These are phyloP conservation scores for Apiospora kogelbergensis DNA, from an alignment of 2,329 filamentous ascomycete species.

Conservation along the genomic window DNA sequence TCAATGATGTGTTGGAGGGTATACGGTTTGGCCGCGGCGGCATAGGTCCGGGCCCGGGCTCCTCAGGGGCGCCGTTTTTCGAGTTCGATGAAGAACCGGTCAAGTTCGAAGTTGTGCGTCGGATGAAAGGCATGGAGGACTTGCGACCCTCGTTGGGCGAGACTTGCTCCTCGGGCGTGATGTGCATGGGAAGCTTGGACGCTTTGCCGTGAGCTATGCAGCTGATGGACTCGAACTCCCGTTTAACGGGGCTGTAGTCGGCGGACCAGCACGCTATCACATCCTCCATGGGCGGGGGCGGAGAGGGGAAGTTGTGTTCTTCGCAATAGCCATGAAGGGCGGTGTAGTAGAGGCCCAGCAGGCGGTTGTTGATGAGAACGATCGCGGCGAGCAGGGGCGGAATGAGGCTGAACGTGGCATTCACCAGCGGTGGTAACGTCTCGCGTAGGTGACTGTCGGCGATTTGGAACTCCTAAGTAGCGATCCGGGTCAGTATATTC, in stretches of 20 bases:
- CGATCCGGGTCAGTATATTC: slow-evolving; percentile 3
- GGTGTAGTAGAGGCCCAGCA: slow-evolving; percentile 79
- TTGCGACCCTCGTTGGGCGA: slow-evolving; percentile 23
- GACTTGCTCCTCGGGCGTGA: slow-evolving; percentile 30
- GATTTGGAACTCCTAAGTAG: slow-evolving; percentile 64
- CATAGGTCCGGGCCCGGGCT: slow-evolving; percentile 22
- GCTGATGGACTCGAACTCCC: slow-evolving; percentile 64
- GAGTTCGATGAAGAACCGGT: slow-evolving; percentile 29
- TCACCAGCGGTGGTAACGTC: slow-evolving; percentile 69
- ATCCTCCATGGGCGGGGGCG: slow-evolving; percentile 70
- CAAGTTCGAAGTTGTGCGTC: slow-evolving; percentile 43
- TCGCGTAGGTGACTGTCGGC: slow-evolving; percentile 74
- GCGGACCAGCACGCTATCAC: slow-evolving; percentile 67
- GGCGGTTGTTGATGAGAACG: slow-evolving; percentile 73
- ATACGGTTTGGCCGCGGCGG: slow-evolving; percentile 37
- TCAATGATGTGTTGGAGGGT: slow-evolving; percentile 34
- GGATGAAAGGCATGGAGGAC: slow-evolving; percentile 28
- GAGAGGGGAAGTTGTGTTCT: slow-evolving; percentile 67
- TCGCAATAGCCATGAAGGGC: slow-evolving; percentile 72
- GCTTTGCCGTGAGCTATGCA: slow-evolving; percentile 68
- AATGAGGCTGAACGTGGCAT: slow-evolving; percentile 70
- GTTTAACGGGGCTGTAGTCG: slow-evolving; percentile 62
- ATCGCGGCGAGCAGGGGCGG: slow-evolving; percentile 69
- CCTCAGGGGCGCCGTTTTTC: slow-evolving; percentile 12
- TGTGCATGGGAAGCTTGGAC: slow-evolving; percentile 48